Percentiles rank a stretch among this genome's conserved stretches.
Evolutionary conservation across 176 grass and related monocot genomes (phyloP).

Genomic region (Oryza rufipogon): DNA sequence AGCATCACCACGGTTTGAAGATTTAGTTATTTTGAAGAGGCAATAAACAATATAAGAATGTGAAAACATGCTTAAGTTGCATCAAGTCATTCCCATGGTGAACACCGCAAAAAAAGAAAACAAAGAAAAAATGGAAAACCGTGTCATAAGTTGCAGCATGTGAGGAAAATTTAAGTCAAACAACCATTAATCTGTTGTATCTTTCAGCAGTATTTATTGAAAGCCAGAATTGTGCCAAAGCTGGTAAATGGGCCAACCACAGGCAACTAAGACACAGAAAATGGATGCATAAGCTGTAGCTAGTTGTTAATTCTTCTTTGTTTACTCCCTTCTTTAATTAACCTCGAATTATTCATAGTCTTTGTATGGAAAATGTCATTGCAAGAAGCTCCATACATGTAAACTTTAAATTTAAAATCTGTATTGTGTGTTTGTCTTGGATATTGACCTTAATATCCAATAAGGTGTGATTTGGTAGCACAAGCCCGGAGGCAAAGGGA

Average conservation of each 20-base stretch:
- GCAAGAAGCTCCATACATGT: slow-evolving; percentile 3
- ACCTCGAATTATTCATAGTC: not conserved
- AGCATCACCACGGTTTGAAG: slow-evolving; percentile 8
- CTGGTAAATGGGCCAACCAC: slow-evolving; percentile 16
- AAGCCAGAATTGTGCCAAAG: not conserved
- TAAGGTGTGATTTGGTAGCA: not conserved
- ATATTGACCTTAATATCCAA: not conserved
- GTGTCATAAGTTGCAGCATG: not conserved
- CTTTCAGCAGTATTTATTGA: not conserved
- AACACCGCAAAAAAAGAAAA: not conserved
- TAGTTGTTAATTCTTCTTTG: not conserved
- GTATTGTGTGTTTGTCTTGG: not conserved
- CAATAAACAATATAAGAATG: slow-evolving; percentile 12
- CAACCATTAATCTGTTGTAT: not conserved
- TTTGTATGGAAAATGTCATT: not conserved
- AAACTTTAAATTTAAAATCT: not conserved
- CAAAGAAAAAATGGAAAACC: not conserved
- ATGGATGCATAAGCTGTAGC: not conserved
- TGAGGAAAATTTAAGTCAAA: not conserved
- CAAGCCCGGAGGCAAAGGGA: not conserved
- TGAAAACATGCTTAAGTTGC: not conserved
- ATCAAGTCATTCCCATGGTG: slow-evolving; percentile 3
- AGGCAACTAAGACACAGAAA: not conserved
- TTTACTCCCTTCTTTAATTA: not conserved
- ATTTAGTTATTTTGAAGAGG: slow-evolving; percentile 14